phyloP scores from a whole-genome alignment of 1,139 yeast genomes.

The Yamadazyma friedrichii region DNA sequence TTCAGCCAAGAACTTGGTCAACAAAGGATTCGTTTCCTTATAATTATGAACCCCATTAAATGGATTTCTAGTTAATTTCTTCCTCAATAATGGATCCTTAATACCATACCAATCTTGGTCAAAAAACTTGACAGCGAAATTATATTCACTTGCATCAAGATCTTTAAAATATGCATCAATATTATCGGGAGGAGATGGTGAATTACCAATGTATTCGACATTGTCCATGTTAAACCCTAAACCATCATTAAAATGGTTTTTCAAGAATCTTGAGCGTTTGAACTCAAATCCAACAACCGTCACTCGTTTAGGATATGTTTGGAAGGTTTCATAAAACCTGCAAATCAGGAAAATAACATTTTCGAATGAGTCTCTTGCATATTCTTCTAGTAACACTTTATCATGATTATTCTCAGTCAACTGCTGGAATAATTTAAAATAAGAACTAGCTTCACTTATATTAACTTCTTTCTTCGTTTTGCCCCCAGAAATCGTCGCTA shows the following conservation, averaged over 20 bases:
- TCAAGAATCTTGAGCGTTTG: conserved; percentile 57
- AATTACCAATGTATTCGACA: conserved; percentile 56
- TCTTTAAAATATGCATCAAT: conserved; percentile 39
- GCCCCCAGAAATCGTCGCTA: conserved; percentile 68
- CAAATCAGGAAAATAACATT: conserved; percentile 66
- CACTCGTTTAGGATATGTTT: conserved; percentile 49
- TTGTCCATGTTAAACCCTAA: conserved; percentile 33
- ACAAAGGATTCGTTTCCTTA: conserved; percentile 23
- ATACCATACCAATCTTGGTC: conserved; percentile 63
- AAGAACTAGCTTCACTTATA: conserved; percentile 61
- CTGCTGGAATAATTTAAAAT: conserved; percentile 36
- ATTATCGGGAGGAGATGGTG: conserved; percentile 49
- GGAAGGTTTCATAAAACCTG: conserved; percentile 50
- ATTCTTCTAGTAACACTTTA: conserved; percentile 56
- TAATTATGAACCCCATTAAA: conserved; percentile 49
- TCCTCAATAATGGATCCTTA: conserved; percentile 34
- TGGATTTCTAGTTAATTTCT: conserved; percentile 60
- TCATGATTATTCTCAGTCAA: conserved; percentile 14
- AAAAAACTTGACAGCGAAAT: conserved; percentile 57
- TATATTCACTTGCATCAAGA: conserved; percentile 45
- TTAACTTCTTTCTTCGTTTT: conserved; percentile 60
- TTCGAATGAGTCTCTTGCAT: conserved; percentile 80
- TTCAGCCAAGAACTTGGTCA: conserved; percentile 21
- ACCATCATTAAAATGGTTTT: conserved; percentile 52
- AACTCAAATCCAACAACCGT: conserved; percentile 75